phyloP scores from a whole-genome alignment of 1,284 basidiomycete species.

The Schizopora paradoxa region DNA sequence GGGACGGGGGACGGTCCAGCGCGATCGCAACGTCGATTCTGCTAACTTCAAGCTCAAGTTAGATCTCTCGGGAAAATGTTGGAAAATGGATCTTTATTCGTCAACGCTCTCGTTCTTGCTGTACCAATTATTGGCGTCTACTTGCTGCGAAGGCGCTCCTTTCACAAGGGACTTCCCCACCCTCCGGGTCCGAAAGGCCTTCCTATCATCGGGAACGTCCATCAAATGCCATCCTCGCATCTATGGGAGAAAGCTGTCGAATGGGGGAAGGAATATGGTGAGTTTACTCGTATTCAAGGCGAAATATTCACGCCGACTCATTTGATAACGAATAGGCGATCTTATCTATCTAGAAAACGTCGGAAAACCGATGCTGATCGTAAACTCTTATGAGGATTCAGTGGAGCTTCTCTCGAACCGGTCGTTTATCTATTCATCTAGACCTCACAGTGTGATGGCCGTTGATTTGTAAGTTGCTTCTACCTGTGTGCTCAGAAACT shows the following conservation, averaged over 20 bases:
- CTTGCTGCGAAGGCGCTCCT: too few relatives aligned
- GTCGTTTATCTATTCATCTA: constrained; percentile 5
- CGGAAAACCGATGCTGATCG: constrained; percentile 2
- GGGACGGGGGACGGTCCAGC: too few relatives aligned
- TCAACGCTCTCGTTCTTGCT: too few relatives aligned
- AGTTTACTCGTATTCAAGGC: not conserved
- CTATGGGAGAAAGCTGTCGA: constrained; percentile 9
- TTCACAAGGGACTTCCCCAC: constrained; percentile 4
- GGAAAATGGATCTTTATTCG: too few relatives aligned
- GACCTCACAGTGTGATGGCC: not conserved
- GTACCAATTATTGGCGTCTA: too few relatives aligned
- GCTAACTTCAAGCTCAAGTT: too few relatives aligned
- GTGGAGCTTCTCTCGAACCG: constrained; percentile 9
- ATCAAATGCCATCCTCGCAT: constrained; percentile 13
- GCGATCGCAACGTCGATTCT: too few relatives aligned
- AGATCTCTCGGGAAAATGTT: too few relatives aligned
- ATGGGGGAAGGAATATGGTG: constrained; percentile 18
- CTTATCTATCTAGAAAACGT: constrained; percentile 6
- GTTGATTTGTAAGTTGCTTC: not conserved
- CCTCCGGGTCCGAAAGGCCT: constrained; percentile 17
- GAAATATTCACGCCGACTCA: too few relatives aligned
- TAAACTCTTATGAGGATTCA: constrained; percentile 3
- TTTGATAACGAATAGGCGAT: too few relatives aligned
- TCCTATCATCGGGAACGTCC: constrained; percentile 15
- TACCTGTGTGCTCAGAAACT: too few relatives aligned